Evolutionary conservation across 352 stramenopile species (phyloP).

Genomic region (Globisporangium emineosum): DNA sequence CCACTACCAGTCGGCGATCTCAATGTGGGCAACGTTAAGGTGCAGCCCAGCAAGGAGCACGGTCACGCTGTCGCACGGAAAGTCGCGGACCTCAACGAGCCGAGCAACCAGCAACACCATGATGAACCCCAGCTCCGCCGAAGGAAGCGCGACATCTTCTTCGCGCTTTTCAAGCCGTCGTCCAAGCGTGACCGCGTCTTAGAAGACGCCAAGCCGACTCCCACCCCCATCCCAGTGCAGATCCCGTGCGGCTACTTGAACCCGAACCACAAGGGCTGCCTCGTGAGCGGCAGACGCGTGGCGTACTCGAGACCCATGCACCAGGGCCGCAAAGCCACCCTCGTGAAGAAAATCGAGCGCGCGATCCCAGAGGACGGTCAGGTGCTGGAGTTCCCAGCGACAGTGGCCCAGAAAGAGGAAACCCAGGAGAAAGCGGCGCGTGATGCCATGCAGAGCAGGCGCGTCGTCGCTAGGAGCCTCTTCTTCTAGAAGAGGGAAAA

Average conservation of each 20-base stretch:
- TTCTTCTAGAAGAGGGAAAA: background rate
- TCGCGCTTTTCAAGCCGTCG: constrained; percentile 13
- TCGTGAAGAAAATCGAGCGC: constrained; percentile 3
- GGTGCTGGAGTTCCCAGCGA: constrained; percentile 9
- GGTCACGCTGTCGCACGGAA: constrained; percentile 3
- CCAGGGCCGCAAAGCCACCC: background rate
- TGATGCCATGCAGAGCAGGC: background rate
- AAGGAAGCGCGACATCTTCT: constrained; percentile 16
- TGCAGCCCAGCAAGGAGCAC: constrained; percentile 6
- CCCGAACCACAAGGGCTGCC: constrained; percentile 7
- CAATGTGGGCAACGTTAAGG: constrained; percentile 1
- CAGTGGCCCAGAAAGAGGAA: background rate
- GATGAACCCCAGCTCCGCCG: constrained; percentile 1
- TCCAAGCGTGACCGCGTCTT: background rate
- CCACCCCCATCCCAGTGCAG: constrained; percentile 2
- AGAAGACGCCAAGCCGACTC: background rate
- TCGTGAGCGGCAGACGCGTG: constrained; percentile 17
- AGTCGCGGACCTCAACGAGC: background rate
- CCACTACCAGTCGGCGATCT: background rate
- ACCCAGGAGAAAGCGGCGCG: background rate
- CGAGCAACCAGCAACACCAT: background rate
- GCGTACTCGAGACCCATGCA: constrained; percentile 16
- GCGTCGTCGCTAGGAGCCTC: constrained; percentile 3
- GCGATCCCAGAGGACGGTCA: constrained; percentile 13
- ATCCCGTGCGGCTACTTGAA: constrained; percentile 14